These are phyloP conservation scores for Aspergillus arachidicola DNA, from an alignment of 2,329 filamentous ascomycete genomes.

Conservation along the genomic window DNA sequence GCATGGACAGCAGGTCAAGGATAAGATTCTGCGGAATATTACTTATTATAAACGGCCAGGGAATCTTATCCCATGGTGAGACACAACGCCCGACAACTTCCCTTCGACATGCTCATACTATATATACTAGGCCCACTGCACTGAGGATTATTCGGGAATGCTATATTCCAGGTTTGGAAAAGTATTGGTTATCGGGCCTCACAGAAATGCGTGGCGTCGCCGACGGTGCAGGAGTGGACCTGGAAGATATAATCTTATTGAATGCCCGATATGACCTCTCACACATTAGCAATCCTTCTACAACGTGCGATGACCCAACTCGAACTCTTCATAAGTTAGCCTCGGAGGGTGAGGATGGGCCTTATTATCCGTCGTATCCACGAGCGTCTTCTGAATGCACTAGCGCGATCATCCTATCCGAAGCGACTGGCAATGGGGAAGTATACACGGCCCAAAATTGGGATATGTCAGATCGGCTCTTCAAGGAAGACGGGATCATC, in stretches of 20 bases:
- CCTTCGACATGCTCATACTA: background rate
- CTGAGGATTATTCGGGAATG: background rate
- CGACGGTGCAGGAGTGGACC: background rate
- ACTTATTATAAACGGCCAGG: background rate
- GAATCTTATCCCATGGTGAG: background rate
- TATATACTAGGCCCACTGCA: background rate
- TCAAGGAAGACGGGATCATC: background rate
- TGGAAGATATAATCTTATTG: background rate
- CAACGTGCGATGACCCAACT: background rate
- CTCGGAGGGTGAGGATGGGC: background rate
- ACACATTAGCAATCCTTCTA: background rate
- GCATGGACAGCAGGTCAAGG: background rate
- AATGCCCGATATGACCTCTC: constrained; percentile 1
- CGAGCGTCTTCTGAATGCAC: background rate
- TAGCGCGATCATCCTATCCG: background rate
- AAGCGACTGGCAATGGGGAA: background rate
- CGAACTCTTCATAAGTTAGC: background rate
- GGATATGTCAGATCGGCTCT: background rate
- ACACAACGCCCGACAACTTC: background rate
- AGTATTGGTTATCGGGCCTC: background rate
- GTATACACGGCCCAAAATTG: background rate
- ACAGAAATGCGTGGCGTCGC: background rate
- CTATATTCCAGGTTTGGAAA: background rate
- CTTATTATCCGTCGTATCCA: background rate
- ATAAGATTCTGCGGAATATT: background rate